phyloP scores from a whole-genome alignment of 139 green algal species.

The Yamagishiella unicocca region DNA sequence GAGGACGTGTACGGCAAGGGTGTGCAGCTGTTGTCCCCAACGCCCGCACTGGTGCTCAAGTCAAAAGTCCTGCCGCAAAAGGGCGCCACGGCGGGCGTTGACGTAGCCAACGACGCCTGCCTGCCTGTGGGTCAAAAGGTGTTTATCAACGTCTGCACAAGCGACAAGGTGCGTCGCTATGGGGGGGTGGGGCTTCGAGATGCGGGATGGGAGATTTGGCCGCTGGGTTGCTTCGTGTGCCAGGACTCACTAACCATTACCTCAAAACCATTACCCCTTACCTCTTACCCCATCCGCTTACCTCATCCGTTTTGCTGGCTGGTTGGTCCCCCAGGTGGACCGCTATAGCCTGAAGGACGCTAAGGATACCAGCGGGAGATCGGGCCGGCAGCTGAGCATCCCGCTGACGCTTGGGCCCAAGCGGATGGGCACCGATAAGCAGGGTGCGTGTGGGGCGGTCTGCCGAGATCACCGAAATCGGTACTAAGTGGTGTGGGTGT shows the following conservation, averaged over 20 bases:
- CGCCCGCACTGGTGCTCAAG: constrained; percentile 69
- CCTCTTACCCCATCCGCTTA: too few species aligned
- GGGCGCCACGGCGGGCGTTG: background rate
- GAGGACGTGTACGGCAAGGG: constrained; percentile 79
- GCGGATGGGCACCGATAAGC: constrained; percentile 65
- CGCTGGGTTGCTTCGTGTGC: too few species aligned
- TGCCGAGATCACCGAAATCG: too few species aligned
- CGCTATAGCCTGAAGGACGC: constrained; percentile 35
- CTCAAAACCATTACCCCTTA: too few species aligned
- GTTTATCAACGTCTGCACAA: constrained; percentile 82
- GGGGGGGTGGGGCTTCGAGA: background rate
- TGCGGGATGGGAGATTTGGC: background rate
- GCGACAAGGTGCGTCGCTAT: constrained; percentile 71
- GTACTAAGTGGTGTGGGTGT: too few species aligned
- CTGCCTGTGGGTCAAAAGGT: constrained; percentile 48
- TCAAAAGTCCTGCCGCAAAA: constrained; percentile 57
- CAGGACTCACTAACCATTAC: too few species aligned
- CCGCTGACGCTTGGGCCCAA: constrained; percentile 42
- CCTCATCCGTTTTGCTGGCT: too few species aligned
- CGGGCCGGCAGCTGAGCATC: constrained; percentile 40
- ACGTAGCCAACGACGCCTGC: too few species aligned
- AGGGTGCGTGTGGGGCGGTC: constrained; percentile 12
- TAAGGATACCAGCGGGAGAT: constrained; percentile 24
- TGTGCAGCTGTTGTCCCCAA: constrained; percentile 69
- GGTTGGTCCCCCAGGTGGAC: constrained; percentile 40